These are phyloP conservation scores for Solanum virginianum DNA, from an alignment of 257 asterid species.

Conservation along the genomic window DNA sequence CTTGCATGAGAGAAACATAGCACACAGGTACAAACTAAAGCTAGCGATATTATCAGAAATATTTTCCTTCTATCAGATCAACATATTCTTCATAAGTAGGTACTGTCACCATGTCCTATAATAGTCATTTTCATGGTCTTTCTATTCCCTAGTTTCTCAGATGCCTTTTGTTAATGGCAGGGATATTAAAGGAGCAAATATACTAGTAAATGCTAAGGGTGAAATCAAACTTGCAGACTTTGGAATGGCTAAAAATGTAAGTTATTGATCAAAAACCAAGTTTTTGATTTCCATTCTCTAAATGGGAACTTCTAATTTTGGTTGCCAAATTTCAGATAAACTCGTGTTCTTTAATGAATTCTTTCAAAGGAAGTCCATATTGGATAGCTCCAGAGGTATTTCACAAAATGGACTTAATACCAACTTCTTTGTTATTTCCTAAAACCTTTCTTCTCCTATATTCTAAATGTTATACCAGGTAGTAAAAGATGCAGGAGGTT, in stretches of 20 bases:
- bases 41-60: not conserved
- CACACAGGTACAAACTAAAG: conserved; percentile 33
- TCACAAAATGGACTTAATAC: not conserved
- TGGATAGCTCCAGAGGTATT: conserved; percentile 71
- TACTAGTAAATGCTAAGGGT: conserved; percentile 62
- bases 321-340: conserved; percentile 31
- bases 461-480: conserved; percentile 18
- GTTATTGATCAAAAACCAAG: not conserved
- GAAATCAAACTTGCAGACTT: conserved; percentile 60
- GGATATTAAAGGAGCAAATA: conserved; percentile 65
- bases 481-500: conserved; percentile 25
- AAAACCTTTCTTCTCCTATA: not conserved
- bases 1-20: conserved; percentile 50
- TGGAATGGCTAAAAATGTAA: conserved; percentile 72
- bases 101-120: not conserved
- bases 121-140: not conserved
- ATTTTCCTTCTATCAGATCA: not conserved
- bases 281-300: not conserved
- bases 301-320: not conserved
- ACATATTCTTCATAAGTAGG: not conserved
- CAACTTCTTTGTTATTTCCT: not conserved
- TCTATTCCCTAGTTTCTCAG: not conserved
- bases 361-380: conserved; percentile 52
- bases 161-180: conserved; percentile 6
- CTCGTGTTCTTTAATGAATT: conserved; percentile 34